phyloP scores from a whole-genome alignment of 768 basidiomycete species.

The Naganishia friedmannii region DNA sequence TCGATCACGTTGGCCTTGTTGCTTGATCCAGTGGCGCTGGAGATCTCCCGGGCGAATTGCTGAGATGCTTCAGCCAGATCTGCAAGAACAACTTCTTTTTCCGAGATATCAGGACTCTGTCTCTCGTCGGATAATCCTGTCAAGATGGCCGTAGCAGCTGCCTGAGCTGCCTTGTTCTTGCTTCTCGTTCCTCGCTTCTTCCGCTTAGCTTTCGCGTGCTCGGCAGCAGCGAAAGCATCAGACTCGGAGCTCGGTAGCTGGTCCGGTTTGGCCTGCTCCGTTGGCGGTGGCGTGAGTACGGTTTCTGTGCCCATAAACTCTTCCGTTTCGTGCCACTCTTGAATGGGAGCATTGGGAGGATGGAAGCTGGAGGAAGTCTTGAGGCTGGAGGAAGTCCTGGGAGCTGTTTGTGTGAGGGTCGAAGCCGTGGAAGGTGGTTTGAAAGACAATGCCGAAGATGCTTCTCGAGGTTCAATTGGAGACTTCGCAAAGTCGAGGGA shows the following conservation, averaged over 20 bases:
- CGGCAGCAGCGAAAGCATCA: slow-evolving; percentile 7
- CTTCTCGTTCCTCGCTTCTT: slow-evolving; percentile 74
- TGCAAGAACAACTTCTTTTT: slow-evolving; percentile 55
- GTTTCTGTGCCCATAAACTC: slow-evolving; percentile 31
- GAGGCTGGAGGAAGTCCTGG: slow-evolving; percentile 8
- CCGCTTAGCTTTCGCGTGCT: slow-evolving; percentile 59
- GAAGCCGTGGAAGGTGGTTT: not conserved
- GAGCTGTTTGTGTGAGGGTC: slow-evolving; percentile 12
- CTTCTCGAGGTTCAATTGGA: slow-evolving; percentile 26
- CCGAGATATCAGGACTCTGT: slow-evolving; percentile 49
- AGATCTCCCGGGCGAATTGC: slow-evolving; percentile 74
- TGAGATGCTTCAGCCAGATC: slow-evolving; percentile 78
- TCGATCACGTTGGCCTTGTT: slow-evolving; percentile 34
- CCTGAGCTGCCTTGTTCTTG: slow-evolving; percentile 67
- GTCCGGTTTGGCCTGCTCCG: slow-evolving; percentile 1
- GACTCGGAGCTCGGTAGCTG: not conserved
- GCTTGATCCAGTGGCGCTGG: slow-evolving; percentile 38
- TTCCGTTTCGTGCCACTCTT: slow-evolving; percentile 26
- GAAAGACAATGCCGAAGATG: slow-evolving; percentile 35
- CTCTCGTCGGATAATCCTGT: slow-evolving; percentile 28
- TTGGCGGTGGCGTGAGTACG: slow-evolving; percentile 21
- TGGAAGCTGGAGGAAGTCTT: slow-evolving; percentile 1
- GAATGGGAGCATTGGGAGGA: slow-evolving; percentile 4
- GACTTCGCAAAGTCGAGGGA: slow-evolving; percentile 32
- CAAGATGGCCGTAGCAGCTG: slow-evolving; percentile 42